phyloP scores from a whole-genome alignment of 371 early-diverging fungal species.

The Mortierella sp. region DNA sequence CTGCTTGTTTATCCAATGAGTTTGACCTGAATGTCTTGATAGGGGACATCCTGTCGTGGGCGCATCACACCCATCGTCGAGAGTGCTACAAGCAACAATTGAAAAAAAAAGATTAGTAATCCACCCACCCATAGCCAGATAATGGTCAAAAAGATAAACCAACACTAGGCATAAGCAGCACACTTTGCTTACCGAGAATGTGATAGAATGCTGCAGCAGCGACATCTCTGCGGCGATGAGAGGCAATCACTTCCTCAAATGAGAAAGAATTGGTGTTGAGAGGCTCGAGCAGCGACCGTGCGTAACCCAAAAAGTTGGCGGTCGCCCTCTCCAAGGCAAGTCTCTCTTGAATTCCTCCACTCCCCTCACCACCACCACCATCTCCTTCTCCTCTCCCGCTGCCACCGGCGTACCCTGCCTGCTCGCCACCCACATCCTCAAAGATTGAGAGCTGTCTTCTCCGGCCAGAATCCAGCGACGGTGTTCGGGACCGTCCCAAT shows the following conservation, averaged over 20 bases:
- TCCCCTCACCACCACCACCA: not conserved
- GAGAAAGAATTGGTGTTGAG: conserved; percentile 17
- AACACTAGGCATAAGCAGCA: not conserved
- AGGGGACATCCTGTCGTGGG: conserved; percentile 14
- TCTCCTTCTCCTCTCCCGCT: not conserved
- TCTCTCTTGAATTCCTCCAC: conserved; percentile 10
- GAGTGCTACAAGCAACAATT: not conserved
- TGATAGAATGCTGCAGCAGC: conserved; percentile 53
- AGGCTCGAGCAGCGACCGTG: conserved; percentile 21
- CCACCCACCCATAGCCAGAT: not conserved
- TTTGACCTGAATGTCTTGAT: conserved; percentile 11
- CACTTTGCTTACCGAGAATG: conserved; percentile 25
- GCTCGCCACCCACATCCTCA: not conserved
- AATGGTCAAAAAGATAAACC: not conserved
- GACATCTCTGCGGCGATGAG: conserved; percentile 31
- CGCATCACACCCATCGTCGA: conserved; percentile 16
- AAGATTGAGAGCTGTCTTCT: not conserved
- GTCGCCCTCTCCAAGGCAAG: conserved; percentile 43
- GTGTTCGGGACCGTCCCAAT: conserved; percentile 11
- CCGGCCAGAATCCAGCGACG: not conserved
- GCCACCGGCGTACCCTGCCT: not conserved
- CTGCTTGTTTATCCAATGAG: not conserved
- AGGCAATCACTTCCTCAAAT: conserved; percentile 30
- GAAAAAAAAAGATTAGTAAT: not conserved
- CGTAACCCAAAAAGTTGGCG: conserved; percentile 31